Base-by-base conservation (phyloP, 768 basidiomycete species). In the Boletellus emodensis region DNA sequence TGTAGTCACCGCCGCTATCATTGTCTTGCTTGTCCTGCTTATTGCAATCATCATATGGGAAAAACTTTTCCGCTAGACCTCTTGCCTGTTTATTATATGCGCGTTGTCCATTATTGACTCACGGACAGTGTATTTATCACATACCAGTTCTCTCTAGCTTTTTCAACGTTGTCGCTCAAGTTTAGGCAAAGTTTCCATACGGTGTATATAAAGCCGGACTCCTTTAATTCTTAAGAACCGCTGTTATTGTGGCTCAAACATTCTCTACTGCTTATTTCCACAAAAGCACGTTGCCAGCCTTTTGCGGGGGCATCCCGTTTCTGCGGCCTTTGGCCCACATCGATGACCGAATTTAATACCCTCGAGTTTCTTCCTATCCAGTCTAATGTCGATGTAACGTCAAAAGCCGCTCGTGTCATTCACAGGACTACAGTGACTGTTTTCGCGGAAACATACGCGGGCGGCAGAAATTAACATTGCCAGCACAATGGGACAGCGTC, bases 1-100 rank as follows among this genome's bases (percentile, higher is more conserved):
- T 46, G 79, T 90, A 42, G 78, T 96, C 42, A 97, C 94, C 6
- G 87, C 71, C 35, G 86, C 80, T 36, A 98, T 98, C 60, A 86
- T 99, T 50, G 71, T 75, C 49, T 82, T 98, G 26, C 85, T 98
- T 33, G 72, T 95, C 44, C 64, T 94, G 3, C 81, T 98, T 43
- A 94, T 97, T 55, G 73, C 73, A 22, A 75, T 94, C 57, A 85
- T 95, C 48, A 66, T 90, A 7, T 93, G 87, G 82, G 82, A 82
- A 64, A 94, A 94, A 65, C 69, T 83, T 20, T 70, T 83, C 47
- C 75, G 74, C 56, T 77, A 68, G 59, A 45, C 18, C 33, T 33
- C 1, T 58, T 34, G 41, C 33, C 50, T 48, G 46, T 48, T 55
- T 46, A 56, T 68, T 44, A 22, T 46, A 43, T 46, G 48, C 55